Percentiles rank a stretch among this genome's conserved stretches.
Evolutionary conservation across 202 grass and related monocot species (phyloP).

Genomic region (Zizania palustris): DNA sequence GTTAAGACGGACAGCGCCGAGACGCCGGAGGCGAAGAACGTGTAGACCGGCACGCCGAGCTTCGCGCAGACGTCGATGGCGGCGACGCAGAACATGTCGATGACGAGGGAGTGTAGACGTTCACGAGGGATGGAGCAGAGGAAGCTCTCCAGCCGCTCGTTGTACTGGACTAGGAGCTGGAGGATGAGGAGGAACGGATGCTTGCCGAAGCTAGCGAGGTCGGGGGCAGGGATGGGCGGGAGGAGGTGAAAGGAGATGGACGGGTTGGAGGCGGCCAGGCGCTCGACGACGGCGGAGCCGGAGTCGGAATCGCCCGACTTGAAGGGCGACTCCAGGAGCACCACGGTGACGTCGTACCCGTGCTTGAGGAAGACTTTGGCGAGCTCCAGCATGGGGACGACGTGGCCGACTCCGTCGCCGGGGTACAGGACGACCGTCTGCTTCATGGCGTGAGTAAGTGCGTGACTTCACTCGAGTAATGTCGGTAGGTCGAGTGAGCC

Average conservation of each 20-base stretch:
- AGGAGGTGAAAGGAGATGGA: conserved; percentile 64
- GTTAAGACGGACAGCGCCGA: conserved; percentile 22
- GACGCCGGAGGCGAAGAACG: conserved; percentile 45
- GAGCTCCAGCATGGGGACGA: conserved; percentile 46
- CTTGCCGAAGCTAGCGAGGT: conserved; percentile 27
- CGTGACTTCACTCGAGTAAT: no score
- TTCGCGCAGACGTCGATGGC: conserved; percentile 49
- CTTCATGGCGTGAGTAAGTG: conserved; percentile 28
- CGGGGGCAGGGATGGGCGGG: conserved; percentile 35
- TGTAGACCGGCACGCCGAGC: conserved; percentile 49
- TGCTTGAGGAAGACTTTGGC: conserved; percentile 49
- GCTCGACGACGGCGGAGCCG: conserved; percentile 20
- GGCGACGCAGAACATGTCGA: conserved; percentile 62
- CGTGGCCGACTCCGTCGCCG: conserved; percentile 48
- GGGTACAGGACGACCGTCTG: conserved; percentile 50
- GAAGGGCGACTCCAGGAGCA: conserved; percentile 32
- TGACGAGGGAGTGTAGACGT: conserved; percentile 43
- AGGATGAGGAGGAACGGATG: conserved; percentile 40
- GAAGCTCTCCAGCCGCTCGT: conserved; percentile 49
- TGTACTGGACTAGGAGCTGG: conserved; percentile 24
- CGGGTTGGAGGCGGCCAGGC: conserved; percentile 49
- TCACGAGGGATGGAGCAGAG: conserved; percentile 37
- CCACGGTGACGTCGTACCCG: conserved; percentile 44
- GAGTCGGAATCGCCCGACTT: neutral
- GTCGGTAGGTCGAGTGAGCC: no score